Evolutionary conservation across 75 land plant genomes (phyloP).

Genomic region (Ceratopteris richardii): DNA sequence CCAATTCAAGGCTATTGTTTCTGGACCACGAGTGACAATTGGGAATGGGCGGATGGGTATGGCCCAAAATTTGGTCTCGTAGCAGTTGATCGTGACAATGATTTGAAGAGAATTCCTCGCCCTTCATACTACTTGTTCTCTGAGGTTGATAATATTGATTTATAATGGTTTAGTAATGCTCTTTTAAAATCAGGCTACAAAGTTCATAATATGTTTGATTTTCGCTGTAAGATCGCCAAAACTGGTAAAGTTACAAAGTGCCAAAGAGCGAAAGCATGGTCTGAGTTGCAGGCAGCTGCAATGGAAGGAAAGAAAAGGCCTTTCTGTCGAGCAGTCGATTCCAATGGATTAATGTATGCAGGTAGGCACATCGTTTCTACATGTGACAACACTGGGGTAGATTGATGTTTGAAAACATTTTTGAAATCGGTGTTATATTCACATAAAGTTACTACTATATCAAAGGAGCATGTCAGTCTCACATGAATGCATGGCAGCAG

Average conservation of each 20-base stretch:
- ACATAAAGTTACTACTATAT: too few species aligned
- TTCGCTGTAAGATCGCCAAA: conserved; percentile 48
- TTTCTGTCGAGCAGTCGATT: conserved; percentile 60
- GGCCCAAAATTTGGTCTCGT: conserved; percentile 98
- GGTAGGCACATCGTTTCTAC: conserved; percentile 37
- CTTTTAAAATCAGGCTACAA: too few species aligned
- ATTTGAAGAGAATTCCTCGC: conserved; percentile 67
- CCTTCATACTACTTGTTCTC: conserved; percentile 84
- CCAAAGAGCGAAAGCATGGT: conserved; percentile 74
- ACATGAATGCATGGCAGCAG: too few species aligned
- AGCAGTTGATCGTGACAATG: conserved; percentile 87
- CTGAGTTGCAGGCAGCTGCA: conserved; percentile 63
- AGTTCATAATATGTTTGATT: background rate
- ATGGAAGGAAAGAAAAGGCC: conserved; percentile 56
- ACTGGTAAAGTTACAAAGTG: conserved; percentile 67
- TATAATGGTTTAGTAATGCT: too few species aligned
- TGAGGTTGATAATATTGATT: conserved; percentile 36
- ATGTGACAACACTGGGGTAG: too few species aligned
- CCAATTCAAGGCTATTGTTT: conserved; percentile 84
- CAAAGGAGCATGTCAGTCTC: too few species aligned
- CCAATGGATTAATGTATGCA: conserved; percentile 78
- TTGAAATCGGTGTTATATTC: too few species aligned
- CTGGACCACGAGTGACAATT: conserved; percentile 98
- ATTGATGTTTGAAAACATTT: too few species aligned
- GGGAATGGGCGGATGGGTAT: conserved; percentile 99